These are phyloP conservation scores for Leccinellum rugosiceps DNA, from an alignment of 768 basidiomycete genomes.

Conservation along the genomic window DNA sequence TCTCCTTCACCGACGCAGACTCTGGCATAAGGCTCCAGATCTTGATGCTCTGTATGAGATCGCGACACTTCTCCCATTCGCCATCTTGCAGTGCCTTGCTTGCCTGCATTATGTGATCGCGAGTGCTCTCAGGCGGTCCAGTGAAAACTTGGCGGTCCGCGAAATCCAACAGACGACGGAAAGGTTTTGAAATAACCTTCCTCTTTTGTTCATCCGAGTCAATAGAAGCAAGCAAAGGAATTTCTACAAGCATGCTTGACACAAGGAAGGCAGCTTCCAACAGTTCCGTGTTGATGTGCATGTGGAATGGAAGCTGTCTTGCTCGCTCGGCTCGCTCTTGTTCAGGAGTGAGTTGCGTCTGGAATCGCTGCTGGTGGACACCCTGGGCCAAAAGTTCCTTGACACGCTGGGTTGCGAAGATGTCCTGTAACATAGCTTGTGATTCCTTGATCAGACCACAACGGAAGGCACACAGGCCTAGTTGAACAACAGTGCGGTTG, in stretches of 20 bases:
- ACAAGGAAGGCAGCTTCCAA: constrained; percentile 97
- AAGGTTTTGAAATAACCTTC: constrained; percentile 93
- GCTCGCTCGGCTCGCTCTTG: constrained; percentile 97
- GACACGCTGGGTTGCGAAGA: constrained; percentile 93
- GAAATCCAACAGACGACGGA: constrained; percentile 91
- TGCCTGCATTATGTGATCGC: constrained; percentile 99
- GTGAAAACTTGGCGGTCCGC: constrained; percentile 98
- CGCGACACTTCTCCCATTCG: constrained; percentile 94
- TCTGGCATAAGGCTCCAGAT: constrained; percentile 98
- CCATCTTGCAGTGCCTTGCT: constrained; percentile 95
- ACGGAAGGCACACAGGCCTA: constrained; percentile 96
- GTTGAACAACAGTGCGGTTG: constrained; percentile 95
- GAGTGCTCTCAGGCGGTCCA: constrained; percentile 96
- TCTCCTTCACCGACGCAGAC: constrained; percentile 81
- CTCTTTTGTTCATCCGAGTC: constrained; percentile 93
- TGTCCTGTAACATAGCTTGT: constrained; percentile 89
- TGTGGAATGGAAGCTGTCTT: constrained; percentile 96
- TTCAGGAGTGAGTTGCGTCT: constrained; percentile 76
- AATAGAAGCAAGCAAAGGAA: constrained; percentile 90
- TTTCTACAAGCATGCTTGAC: constrained; percentile 98
- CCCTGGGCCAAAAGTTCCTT: constrained; percentile 98
- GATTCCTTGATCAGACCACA: constrained; percentile 92
- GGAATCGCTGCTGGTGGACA: constrained; percentile 89
- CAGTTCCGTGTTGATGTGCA: constrained; percentile 99
- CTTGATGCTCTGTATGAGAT: constrained; percentile 93